Evolutionary conservation across 1,284 basidiomycete species (phyloP).

Genomic region (Gomphus bonarii): DNA sequence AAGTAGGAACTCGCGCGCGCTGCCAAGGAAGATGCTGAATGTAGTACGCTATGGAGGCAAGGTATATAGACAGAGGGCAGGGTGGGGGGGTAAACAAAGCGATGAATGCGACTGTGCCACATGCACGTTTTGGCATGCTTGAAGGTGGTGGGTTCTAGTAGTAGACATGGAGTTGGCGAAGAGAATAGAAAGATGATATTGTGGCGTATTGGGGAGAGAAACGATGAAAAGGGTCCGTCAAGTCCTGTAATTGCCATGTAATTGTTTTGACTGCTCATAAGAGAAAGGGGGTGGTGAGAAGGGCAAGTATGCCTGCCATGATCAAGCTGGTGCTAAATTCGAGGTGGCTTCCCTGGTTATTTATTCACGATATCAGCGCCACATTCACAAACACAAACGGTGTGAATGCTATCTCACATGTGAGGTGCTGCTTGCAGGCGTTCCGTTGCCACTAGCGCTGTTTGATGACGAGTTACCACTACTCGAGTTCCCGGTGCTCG

Average conservation of each 20-base stretch:
- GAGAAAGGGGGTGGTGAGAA: not conserved
- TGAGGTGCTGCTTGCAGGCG: not conserved
- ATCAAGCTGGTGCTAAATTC: not conserved
- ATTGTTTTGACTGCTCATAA: not conserved
- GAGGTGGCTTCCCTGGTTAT: not conserved
- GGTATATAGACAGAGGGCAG: too few relatives aligned
- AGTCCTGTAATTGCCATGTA: not conserved
- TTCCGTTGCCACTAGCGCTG: not conserved
- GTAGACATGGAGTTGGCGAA: too few relatives aligned
- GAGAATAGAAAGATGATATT: too few relatives aligned
- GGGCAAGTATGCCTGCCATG: not conserved
- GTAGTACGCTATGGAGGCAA: too few relatives aligned
- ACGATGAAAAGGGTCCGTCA: not conserved
- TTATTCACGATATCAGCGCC: not conserved
- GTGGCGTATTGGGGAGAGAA: too few relatives aligned
- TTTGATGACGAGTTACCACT: not conserved
- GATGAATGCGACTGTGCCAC: too few relatives aligned
- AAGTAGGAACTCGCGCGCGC: not conserved
- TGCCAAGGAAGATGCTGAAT: too few relatives aligned
- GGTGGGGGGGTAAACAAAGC: too few relatives aligned
- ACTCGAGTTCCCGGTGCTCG: not conserved
- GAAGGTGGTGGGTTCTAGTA: too few relatives aligned
- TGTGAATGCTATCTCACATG: not conserved
- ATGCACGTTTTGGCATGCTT: too few relatives aligned
- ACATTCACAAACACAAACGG: not conserved